Conservation (phyloP, 192 early-diverging fungal genomes). For the Coemansia umbellata region DNA sequence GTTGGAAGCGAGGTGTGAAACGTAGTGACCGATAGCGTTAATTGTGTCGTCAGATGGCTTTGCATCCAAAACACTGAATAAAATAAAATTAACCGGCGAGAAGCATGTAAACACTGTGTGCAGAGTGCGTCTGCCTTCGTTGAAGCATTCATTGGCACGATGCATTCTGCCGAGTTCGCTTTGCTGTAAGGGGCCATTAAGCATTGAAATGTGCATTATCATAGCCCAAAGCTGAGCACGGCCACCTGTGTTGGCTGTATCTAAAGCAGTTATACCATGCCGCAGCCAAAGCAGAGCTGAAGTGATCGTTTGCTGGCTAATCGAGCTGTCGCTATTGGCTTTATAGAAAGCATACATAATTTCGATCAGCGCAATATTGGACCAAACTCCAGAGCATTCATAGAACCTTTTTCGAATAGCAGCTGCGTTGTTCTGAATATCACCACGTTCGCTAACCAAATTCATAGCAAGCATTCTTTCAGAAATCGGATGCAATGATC, state of each 20-base stretch:
- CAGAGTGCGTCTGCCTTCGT: not conserved
- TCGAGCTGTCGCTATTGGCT: not conserved
- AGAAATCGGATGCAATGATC: conserved; percentile 13
- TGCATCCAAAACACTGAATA: conserved; percentile 2
- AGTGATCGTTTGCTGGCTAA: not conserved
- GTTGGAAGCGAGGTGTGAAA: not conserved
- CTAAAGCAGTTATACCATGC: conserved; percentile 10
- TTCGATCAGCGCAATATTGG: conserved; percentile 25
- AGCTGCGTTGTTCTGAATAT: not conserved
- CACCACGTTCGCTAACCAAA: not conserved
- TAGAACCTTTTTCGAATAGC: not conserved
- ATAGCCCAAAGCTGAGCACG: conserved; percentile 32
- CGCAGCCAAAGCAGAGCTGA: conserved; percentile 18
- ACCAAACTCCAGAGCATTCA: conserved; percentile 11
- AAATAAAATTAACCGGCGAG: conserved; percentile 14
- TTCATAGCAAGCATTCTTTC: not conserved
- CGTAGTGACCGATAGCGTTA: conserved; percentile 4
- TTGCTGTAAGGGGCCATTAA: conserved; percentile 1
- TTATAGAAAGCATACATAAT: not conserved
- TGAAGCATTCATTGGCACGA: conserved; percentile 1
- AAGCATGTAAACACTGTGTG: not conserved
- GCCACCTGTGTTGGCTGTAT: not conserved
- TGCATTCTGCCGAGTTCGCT: conserved; percentile 17
- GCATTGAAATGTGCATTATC: conserved; percentile 13
- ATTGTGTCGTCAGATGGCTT: conserved; percentile 4